Evolutionary conservation across 2,329 filamentous ascomycete species (phyloP).

Genomic region (Fusarium pseudocircinatum): DNA sequence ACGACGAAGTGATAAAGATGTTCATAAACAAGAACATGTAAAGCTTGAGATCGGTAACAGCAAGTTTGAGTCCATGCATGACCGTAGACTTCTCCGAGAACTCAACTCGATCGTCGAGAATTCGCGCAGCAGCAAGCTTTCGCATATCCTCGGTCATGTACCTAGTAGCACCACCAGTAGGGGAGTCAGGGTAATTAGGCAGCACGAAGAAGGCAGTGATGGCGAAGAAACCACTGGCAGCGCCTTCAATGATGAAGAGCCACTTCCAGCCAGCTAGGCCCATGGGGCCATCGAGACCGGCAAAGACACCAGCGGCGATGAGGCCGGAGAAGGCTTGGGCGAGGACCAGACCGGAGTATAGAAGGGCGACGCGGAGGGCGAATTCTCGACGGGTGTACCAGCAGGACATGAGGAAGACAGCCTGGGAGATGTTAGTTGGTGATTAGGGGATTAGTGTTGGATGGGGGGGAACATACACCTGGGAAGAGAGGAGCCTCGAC

Average conservation of each 20-base stretch:
- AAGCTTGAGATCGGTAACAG: constrained; percentile 31
- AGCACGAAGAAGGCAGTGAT: constrained; percentile 37
- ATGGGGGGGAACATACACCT: constrained; percentile 1
- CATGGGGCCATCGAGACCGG: constrained; percentile 46
- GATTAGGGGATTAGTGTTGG: accelerated
- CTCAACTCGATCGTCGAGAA: constrained; percentile 27
- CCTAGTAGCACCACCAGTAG: constrained; percentile 5
- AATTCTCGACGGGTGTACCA: constrained; percentile 75
- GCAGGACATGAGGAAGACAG: constrained; percentile 50
- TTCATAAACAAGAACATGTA: constrained; percentile 37
- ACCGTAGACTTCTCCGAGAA: constrained; percentile 26
- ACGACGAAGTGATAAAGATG: constrained; percentile 38
- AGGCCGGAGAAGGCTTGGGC: constrained; percentile 73
- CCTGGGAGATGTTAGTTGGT: background rate
- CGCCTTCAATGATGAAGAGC: constrained; percentile 74
- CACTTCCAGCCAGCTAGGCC: constrained; percentile 70
- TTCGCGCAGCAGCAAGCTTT: constrained; percentile 25
- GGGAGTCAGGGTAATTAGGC: constrained; percentile 32
- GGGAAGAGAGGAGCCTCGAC: constrained; percentile 29
- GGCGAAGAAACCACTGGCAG: constrained; percentile 41
- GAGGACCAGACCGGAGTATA: constrained; percentile 67
- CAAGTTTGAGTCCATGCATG: constrained; percentile 31
- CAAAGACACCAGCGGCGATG: constrained; percentile 67
- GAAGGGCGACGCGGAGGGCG: constrained; percentile 66
- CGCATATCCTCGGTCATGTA: constrained; percentile 34